Evolutionary conservation across 2,329 filamentous ascomycete species (phyloP).

Genomic region (Fusarium sp.): DNA sequence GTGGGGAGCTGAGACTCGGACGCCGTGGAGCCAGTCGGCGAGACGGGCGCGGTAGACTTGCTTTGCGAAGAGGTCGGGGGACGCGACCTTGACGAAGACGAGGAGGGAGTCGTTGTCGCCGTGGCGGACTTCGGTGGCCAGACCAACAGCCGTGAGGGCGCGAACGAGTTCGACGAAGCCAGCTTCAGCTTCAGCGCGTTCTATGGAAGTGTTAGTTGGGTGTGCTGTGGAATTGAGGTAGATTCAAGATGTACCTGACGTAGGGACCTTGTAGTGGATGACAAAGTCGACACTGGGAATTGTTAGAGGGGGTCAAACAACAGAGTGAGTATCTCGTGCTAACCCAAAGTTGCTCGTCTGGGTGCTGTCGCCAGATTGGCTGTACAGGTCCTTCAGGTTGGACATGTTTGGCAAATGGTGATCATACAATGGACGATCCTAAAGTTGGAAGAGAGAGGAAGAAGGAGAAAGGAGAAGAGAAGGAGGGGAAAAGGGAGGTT

Average conservation of each 20-base stretch:
- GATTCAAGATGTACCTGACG: conserved; percentile 65
- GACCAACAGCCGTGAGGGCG: conserved; percentile 80
- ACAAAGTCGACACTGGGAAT: conserved; percentile 85
- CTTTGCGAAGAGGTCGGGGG: conserved; percentile 77
- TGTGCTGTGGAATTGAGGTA: background rate
- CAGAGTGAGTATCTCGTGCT: conserved; percentile 19
- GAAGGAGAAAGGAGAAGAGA: background rate
- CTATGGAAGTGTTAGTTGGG: conserved; percentile 56
- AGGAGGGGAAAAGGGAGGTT: background rate
- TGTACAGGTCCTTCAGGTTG: conserved; percentile 50
- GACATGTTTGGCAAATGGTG: conserved; percentile 49
- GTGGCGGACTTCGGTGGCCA: conserved; percentile 87
- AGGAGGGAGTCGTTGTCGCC: conserved; percentile 81
- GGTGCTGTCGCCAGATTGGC: conserved; percentile 46
- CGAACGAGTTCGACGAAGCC: conserved; percentile 83
- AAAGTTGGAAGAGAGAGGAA: background rate
- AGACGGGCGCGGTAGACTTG: conserved; percentile 90
- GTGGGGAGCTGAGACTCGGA: conserved; percentile 81
- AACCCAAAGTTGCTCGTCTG: conserved; percentile 58
- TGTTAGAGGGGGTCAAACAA: conserved; percentile 23
- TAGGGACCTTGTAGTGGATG: conserved; percentile 79
- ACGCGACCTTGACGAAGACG: conserved; percentile 85
- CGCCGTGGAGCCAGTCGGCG: conserved; percentile 93
- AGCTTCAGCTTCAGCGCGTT: conserved; percentile 75
- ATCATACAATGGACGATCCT: conserved; percentile 13